A percentile compares a stretch with the other conserved stretches of the same genome.
Conservation (phyloP, 805 yeast genomes). For the Candida glaebosa region DNA sequence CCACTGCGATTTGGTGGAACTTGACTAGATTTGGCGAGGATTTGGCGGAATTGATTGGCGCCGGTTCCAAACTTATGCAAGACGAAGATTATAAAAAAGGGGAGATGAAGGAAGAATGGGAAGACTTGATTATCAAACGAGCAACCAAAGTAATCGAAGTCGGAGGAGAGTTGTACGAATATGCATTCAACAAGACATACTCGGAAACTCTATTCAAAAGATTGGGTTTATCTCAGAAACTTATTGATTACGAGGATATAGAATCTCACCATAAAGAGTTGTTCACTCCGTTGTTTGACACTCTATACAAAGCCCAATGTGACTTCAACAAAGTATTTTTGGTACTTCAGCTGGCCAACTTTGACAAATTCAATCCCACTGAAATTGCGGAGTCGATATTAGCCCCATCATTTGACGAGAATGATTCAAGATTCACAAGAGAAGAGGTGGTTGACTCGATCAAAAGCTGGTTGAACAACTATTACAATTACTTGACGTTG, state of each 20-base stretch:
- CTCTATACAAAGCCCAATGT: conserved; percentile 57
- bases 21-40: conserved; percentile 80
- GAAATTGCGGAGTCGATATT: conserved; percentile 18
- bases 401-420: conserved; percentile 20
- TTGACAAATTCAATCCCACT: conserved; percentile 16
- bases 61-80: conserved; percentile 52
- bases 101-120: conserved; percentile 47
- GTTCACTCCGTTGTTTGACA: conserved; percentile 57
- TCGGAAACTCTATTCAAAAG: conserved; percentile 56
- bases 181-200: conserved; percentile 57
- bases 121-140: conserved; percentile 49
- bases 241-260: conserved; percentile 29
- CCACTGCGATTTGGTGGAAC: conserved; percentile 92
- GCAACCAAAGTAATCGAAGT: conserved; percentile 63
- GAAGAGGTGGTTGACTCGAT: conserved; percentile 42
- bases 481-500: conserved; percentile 41
- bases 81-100: conserved; percentile 38
- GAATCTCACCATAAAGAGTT: conserved; percentile 42
- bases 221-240: conserved; percentile 55
- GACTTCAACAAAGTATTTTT: conserved; percentile 83
- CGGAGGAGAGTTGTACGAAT: conserved; percentile 64
- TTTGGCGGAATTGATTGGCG: conserved; percentile 76
- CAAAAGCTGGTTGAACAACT: conserved; percentile 51
- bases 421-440: conserved; percentile 17
- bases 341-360: conserved; percentile 47